Conservation (phyloP, 768 basidiomycete species). For the Krasilnikovozyma curviuscula region DNA sequence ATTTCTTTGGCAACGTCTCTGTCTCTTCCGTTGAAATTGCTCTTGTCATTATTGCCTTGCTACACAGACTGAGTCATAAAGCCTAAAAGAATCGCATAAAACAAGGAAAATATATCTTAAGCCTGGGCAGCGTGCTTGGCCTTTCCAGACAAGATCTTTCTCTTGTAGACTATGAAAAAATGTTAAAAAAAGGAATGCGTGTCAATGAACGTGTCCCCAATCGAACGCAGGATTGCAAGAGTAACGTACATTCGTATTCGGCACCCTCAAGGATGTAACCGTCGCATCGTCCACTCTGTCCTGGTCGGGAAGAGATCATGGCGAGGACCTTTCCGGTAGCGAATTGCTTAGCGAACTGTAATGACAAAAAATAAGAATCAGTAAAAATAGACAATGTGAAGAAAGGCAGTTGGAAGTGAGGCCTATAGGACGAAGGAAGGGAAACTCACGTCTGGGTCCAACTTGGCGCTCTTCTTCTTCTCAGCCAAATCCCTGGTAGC, state of each 20-base stretch:
- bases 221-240: conserved; percentile 11
- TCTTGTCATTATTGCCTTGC: too few relatives aligned
- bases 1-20: too few relatives aligned
- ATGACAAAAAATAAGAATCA: not conserved
- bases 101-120: too few relatives aligned
- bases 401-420: not conserved
- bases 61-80: too few relatives aligned
- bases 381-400: not conserved
- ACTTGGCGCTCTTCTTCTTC: conserved; percentile 84
- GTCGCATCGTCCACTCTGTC: conserved; percentile 88
- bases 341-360: conserved; percentile 45
- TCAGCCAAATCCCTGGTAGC: conserved; percentile 68
- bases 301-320: conserved; percentile 78
- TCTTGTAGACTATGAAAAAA: too few relatives aligned
- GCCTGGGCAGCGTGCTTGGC: conserved; percentile 57
- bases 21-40: too few relatives aligned
- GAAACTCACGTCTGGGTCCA: conserved; percentile 43
- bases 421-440: conserved; percentile 25
- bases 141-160: conserved; percentile 82
- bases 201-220: not conserved
- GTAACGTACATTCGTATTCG: conserved; percentile 59
- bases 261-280: conserved; percentile 97
- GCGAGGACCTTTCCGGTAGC: conserved; percentile 91
- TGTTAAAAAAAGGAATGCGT: not conserved
- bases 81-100: too few relatives aligned